Base-by-base conservation (phyloP, 108 stramenopile species). In the Conticribra weissflogii region DNA sequence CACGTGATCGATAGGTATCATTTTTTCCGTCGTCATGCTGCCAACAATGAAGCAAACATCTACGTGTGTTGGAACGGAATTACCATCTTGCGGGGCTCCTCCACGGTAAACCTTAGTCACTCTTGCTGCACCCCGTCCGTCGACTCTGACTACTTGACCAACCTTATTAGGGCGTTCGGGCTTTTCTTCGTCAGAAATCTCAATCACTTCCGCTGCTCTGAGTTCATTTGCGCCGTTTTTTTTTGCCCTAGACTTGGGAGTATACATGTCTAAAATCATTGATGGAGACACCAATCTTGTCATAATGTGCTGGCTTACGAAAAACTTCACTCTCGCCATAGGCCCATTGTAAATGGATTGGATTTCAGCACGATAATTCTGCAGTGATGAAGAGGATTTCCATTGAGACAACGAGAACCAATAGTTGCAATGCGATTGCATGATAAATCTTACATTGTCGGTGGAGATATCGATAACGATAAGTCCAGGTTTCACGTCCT, bases 401-500 rank as follows among this genome's bases (percentile, higher is more conserved):
- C 28, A n/a, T 0, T 21, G 46, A 7, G 29, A 23, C 9, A 2
- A 53, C 28, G 9, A 2, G 23, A 2, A 29, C 1, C 18, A 19
- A 15, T 0, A 24, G 19, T 22, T 29, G 50, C 8, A 23, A 3
- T 15, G 17, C 21, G 17, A 7, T 7, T n/a, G 21, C 52, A 29
- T 32, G 24, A 24, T 29, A 32, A 17, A 22, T 34, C 70, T 52
- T 61, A 71, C 76, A 57, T 79, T 79, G 58, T 47, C 72, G 53
- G 71, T 79, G 24, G 78, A 79, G 27, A 79, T 33, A 66, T 79
- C 78, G 30, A 65, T 50, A n/a, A 85, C 69, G n/a, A 81, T 54
- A 31, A 81, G 47, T 12, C 85, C 85, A 28, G 80, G 71, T 41
- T 81, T 70, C 66, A 85, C 44, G 31, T 85, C 76, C 18, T 53